Percentiles rank a stretch among this genome's conserved stretches.
Evolutionary conservation across 805 yeast species (phyloP).

Genomic region (Yarrowia hollandica): DNA sequence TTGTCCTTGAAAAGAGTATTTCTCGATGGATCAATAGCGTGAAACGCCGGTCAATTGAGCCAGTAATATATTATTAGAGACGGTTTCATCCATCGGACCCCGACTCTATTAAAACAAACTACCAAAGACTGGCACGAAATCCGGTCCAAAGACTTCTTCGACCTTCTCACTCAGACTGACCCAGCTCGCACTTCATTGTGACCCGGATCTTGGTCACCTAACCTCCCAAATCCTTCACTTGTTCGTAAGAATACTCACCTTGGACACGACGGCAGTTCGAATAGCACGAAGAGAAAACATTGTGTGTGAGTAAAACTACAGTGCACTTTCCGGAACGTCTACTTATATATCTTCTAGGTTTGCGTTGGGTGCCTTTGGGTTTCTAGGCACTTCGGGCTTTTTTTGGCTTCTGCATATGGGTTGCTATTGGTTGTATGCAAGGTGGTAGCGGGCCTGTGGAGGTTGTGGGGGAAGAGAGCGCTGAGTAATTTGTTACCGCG

Average conservation of each 20-base stretch:
- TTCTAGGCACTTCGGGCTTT: not conserved
- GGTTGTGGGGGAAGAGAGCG: not conserved
- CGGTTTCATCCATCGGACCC: too few relatives aligned
- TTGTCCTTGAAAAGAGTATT: too few relatives aligned
- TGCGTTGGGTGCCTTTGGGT: conserved; percentile 22
- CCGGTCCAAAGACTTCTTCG: too few relatives aligned
- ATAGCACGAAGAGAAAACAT: conserved; percentile 20
- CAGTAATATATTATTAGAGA: too few relatives aligned
- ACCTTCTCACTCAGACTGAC: too few relatives aligned
- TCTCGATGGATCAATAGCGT: too few relatives aligned
- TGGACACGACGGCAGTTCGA: conserved; percentile 26
- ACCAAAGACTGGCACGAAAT: too few relatives aligned
- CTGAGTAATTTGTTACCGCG: not conserved
- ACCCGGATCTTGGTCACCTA: conserved; percentile 6
- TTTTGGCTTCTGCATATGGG: conserved; percentile 20
- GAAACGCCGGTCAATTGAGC: too few relatives aligned
- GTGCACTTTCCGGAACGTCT: not conserved
- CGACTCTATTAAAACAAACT: too few relatives aligned
- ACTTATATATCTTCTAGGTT: conserved; percentile 29
- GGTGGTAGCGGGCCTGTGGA: not conserved
- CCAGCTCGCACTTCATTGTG: not conserved
- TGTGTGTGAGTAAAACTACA: conserved; percentile 1
- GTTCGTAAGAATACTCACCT: conserved; percentile 7
- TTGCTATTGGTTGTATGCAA: conserved; percentile 27
- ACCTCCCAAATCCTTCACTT: not conserved